These are phyloP conservation scores for Tolypocladium tropicale DNA, from an alignment of 2,329 filamentous ascomycete genomes.

Conservation along the genomic window DNA sequence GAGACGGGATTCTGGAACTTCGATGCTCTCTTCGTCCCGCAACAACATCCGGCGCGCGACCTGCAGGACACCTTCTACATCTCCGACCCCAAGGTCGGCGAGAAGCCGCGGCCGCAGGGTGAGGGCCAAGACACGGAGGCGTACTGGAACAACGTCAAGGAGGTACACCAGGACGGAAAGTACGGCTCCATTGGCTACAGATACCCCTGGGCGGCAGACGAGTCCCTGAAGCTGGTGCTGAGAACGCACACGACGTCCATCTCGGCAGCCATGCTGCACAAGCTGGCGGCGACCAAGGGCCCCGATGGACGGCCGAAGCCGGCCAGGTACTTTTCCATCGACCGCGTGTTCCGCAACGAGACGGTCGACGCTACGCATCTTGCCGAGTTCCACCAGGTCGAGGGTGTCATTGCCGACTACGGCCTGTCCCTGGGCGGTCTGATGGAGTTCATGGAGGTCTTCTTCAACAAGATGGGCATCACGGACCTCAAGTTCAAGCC, in stretches of 20 bases:
- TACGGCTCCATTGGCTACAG: conserved; percentile 94
- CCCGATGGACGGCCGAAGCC: conserved; percentile 54
- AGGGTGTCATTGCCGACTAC: conserved; percentile 97
- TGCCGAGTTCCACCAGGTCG: conserved; percentile 96
- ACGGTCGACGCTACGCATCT: conserved; percentile 94
- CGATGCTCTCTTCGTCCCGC: conserved; percentile 89
- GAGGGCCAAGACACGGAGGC: conserved; percentile 60
- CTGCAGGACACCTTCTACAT: conserved; percentile 99
- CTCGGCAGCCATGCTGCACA: conserved; percentile 82
- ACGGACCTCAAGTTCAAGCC: conserved; percentile 83
- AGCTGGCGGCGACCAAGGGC: conserved; percentile 71
- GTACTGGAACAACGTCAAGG: conserved; percentile 81
- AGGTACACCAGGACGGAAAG: conserved; percentile 83
- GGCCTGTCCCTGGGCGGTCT: conserved; percentile 83
- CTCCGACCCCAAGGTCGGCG: conserved; percentile 72
- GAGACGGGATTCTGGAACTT: conserved; percentile 99
- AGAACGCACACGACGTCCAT: conserved; percentile 95
- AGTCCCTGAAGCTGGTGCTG: conserved; percentile 75
- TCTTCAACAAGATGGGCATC: conserved; percentile 96
- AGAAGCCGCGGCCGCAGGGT: conserved; percentile 48
- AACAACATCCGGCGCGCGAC: conserved; percentile 91
- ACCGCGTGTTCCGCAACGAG: conserved; percentile 96
- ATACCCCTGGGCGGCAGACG: conserved; percentile 84
- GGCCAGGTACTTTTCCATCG: conserved; percentile 96
- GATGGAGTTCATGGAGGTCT: conserved; percentile 87